These are phyloP conservation scores for Xanthoconium stramineum DNA, from an alignment of 768 basidiomycete species.

Conservation along the genomic window DNA sequence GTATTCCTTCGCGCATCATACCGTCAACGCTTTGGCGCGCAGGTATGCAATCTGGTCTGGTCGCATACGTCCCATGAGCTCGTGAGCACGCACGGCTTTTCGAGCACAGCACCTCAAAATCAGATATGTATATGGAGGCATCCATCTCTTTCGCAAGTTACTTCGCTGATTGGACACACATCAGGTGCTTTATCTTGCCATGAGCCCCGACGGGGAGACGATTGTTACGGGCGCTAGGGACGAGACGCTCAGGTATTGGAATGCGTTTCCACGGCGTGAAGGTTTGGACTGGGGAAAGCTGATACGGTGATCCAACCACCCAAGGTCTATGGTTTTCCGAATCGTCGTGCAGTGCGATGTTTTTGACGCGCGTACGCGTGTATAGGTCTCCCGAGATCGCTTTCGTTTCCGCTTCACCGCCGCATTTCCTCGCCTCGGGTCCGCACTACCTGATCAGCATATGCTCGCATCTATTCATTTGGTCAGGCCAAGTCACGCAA, in stretches of 20 bases:
- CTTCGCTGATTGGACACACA: constrained; percentile 92
- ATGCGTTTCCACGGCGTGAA: constrained; percentile 85
- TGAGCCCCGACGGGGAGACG: constrained; percentile 96
- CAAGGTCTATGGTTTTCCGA: not conserved
- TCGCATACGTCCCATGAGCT: constrained; percentile 93
- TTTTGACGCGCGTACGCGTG: constrained; percentile 6
- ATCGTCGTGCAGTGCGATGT: not conserved
- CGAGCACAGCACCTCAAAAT: constrained; percentile 89
- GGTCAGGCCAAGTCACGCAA: constrained; percentile 11
- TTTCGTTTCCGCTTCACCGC: not conserved
- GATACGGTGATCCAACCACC: constrained; percentile 4
- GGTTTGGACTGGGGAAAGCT: no score
- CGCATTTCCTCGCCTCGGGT: constrained; percentile 8
- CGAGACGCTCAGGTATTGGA: constrained; percentile 97
- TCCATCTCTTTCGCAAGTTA: constrained; percentile 90
- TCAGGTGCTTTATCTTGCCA: constrained; percentile 94
- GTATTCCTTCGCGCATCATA: not conserved
- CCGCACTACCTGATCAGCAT: constrained; percentile 20
- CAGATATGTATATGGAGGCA: constrained; percentile 97
- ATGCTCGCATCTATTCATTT: constrained; percentile 27
- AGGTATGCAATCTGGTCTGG: constrained; percentile 99
- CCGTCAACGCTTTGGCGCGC: constrained; percentile 7
- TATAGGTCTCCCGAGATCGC: not conserved
- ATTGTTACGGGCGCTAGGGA: constrained; percentile 98
- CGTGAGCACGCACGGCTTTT: constrained; percentile 97